A percentile compares a stretch with the other conserved stretches of the same genome.
Evolutionary conservation across 176 grass and related monocot species (phyloP).

Genomic region (Oryza brachyantha): DNA sequence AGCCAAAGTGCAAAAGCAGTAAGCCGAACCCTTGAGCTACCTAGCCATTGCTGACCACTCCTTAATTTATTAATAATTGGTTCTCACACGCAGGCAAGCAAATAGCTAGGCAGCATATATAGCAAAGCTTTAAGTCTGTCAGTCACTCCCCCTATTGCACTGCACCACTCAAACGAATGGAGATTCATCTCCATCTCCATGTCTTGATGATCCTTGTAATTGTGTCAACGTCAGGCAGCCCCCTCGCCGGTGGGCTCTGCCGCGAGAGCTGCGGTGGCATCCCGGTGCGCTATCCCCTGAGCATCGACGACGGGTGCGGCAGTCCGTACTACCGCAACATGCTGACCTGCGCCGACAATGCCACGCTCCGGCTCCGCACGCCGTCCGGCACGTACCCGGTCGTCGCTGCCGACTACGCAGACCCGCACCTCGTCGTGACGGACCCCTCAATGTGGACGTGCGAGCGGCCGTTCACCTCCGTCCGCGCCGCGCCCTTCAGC

Average conservation of each 20-base stretch:
- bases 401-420: constrained; percentile 59
- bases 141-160: not conserved
- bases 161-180: constrained; percentile 15
- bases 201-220: constrained; percentile 1
- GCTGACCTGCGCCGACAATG: constrained; percentile 63
- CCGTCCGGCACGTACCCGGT: constrained; percentile 82
- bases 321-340: constrained; percentile 93
- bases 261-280: constrained; percentile 66
- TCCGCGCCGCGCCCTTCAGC: constrained; percentile 58
- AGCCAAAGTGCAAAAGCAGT: constrained; percentile 18
- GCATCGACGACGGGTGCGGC: constrained; percentile 88
- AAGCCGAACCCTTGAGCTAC: too few species aligned
- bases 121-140: too few species aligned
- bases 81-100: not conserved
- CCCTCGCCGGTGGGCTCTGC: constrained; percentile 41
- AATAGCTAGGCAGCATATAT: not conserved
- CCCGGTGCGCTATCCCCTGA: constrained; percentile 69
- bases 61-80: not conserved
- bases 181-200: constrained; percentile 24
- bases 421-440: constrained; percentile 76
- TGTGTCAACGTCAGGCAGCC: not conserved
- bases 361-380: constrained; percentile 67
- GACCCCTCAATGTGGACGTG: constrained; percentile 96
- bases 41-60: too few species aligned
- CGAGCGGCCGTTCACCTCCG: constrained; percentile 34